Percentiles rank a stretch among this genome's conserved stretches.
Conservation (phyloP, 768 basidiomycete species). For the Krasilnikovozyma curviuscula region DNA sequence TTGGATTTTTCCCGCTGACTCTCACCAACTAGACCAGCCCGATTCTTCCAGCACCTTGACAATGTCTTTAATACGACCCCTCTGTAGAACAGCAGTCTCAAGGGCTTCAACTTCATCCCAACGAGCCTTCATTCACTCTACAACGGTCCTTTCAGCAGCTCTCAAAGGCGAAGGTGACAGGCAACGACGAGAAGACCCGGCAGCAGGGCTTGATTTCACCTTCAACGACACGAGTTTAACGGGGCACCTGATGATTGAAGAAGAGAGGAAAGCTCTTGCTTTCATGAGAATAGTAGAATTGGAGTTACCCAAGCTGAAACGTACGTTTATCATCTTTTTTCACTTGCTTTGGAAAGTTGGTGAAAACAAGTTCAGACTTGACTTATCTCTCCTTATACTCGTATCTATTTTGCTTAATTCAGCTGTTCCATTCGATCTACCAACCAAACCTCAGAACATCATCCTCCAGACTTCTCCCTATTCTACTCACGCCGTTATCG, state of each 20-base stretch:
- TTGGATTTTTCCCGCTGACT: no score
- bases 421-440: not conserved
- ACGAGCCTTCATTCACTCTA: no score
- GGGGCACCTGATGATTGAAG: conserved; percentile 9
- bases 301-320: conserved; percentile 10
- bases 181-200: no score
- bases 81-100: no score
- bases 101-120: no score
- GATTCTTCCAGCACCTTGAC: no score
- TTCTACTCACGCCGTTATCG: not conserved
- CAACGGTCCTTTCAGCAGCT: no score
- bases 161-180: no score
- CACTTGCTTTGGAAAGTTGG: not conserved
- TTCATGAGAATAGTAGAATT: conserved; percentile 13
- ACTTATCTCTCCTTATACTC: not conserved
- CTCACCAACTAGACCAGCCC: no score
- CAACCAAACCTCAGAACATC: not conserved
- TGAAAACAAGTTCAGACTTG: no score
- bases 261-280: conserved; percentile 9
- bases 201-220: conserved; percentile 7
- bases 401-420: not conserved
- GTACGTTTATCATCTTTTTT: conserved; percentile 1
- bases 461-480: not conserved
- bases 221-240: conserved; percentile 8
- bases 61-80: no score